A percentile compares a stretch with the other conserved stretches of the same genome.
Conservation (phyloP, 192 early-diverging fungal species). For the Lobosporangium transversale region DNA sequence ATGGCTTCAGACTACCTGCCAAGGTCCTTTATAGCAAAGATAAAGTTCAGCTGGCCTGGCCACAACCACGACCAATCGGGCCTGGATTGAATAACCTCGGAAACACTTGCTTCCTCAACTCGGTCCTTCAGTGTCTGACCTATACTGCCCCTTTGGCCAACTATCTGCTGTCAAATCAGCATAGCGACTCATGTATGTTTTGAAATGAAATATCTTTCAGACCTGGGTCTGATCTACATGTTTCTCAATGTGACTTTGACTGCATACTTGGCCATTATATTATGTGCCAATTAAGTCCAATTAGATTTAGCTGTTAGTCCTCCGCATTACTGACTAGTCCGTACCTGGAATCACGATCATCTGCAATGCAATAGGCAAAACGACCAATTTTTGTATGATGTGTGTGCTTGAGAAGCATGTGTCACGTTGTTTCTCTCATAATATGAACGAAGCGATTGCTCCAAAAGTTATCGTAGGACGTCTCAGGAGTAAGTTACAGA, state of each 20-base stretch:
- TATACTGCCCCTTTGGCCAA: constrained; percentile 80
- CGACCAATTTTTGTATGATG: constrained; percentile 73
- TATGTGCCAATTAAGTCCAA: too few relatives aligned
- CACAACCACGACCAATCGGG: constrained; percentile 64
- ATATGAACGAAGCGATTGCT: constrained; percentile 60
- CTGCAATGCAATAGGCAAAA: constrained; percentile 50
- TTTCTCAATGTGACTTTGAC: too few relatives aligned
- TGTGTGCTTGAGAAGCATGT: constrained; percentile 79
- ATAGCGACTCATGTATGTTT: constrained; percentile 68
- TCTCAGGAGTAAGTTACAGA: constrained; percentile 61
- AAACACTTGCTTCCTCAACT: constrained; percentile 87
- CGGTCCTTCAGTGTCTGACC: constrained; percentile 79
- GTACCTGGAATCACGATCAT: too few relatives aligned
- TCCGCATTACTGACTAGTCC: too few relatives aligned
- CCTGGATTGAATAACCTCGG: constrained; percentile 77
- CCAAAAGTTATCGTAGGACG: constrained; percentile 74
- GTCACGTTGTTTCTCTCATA: constrained; percentile 60
- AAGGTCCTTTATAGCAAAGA: constrained; percentile 67
- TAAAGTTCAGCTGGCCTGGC: constrained; percentile 66
- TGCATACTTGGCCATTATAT: too few relatives aligned
- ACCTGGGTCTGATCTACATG: too few relatives aligned
- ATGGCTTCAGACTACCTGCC: constrained; percentile 63
- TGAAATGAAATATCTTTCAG: constrained; percentile 3
- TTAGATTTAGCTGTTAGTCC: not conserved
- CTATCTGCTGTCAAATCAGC: constrained; percentile 67